phyloP scores from a whole-genome alignment of 257 asterid species.

The Petunia axillaris region DNA sequence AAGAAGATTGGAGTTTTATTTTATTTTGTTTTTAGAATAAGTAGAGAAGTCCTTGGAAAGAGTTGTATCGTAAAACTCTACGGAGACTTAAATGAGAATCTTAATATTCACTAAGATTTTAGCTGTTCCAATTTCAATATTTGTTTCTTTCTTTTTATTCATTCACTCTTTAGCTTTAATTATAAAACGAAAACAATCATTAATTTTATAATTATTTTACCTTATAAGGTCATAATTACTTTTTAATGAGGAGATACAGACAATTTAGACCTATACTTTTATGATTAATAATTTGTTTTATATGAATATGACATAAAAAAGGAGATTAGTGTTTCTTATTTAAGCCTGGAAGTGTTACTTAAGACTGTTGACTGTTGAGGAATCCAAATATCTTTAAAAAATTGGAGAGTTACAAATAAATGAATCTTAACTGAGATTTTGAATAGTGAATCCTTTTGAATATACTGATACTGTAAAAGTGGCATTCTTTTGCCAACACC shows the following conservation, averaged over 20 bases:
- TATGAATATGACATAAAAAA: too few species aligned
- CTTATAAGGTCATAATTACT: too few species aligned
- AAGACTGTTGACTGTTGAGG: too few species aligned
- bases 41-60: conserved; percentile 4
- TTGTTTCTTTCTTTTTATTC: not conserved
- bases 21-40: not conserved
- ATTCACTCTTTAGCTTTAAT: not conserved
- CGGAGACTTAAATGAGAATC: not conserved
- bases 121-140: not conserved
- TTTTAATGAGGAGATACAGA: too few species aligned
- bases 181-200: not conserved
- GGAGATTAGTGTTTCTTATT: too few species aligned
- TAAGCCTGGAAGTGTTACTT: too few species aligned
- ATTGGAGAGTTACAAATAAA: too few species aligned
- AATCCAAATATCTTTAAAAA: too few species aligned
- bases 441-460: conserved; percentile 14
- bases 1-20: conserved; percentile 34
- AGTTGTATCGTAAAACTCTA: conserved; percentile 11
- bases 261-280: too few species aligned
- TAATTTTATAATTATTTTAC: too few species aligned
- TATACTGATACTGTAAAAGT: conserved; percentile 31
- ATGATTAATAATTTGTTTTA: too few species aligned
- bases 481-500: conserved; percentile 44
- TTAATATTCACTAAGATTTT: not conserved
- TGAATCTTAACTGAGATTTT: not conserved